phyloP scores from a whole-genome alignment of 345 rosid genomes.

The Laguncularia racemosa region DNA sequence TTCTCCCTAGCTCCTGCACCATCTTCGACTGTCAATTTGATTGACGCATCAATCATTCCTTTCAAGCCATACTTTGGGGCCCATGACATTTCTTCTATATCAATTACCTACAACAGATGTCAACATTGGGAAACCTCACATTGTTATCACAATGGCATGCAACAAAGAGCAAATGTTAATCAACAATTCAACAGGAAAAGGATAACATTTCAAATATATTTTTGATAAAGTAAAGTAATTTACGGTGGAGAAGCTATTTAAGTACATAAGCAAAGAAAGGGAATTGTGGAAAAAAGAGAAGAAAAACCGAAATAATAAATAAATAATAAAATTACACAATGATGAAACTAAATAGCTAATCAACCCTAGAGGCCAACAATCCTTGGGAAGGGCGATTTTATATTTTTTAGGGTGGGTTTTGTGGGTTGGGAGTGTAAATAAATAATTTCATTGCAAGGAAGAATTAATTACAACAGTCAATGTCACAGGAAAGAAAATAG shows the following conservation, averaged over 20 bases:
- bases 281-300: neutral
- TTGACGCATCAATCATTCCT: slow-evolving; percentile 94
- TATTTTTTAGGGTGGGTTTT: too few relatives aligned
- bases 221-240: neutral
- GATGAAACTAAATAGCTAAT: too few relatives aligned
- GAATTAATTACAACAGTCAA: too few relatives aligned
- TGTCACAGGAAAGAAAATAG: too few relatives aligned
- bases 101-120: slow-evolving; percentile 52
- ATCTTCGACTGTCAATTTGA: slow-evolving; percentile 51
- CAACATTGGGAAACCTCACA: neutral
- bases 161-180: neutral
- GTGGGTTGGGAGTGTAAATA: too few relatives aligned
- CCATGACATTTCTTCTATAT: slow-evolving; percentile 99
- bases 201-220: neutral
- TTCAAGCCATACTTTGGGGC: slow-evolving; percentile 95
- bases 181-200: neutral
- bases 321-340: too few relatives aligned
- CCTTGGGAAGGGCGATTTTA: too few relatives aligned
- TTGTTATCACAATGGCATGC: neutral
- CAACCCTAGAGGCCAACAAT: too few relatives aligned
- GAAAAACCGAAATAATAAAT: neutral
- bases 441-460: too few relatives aligned
- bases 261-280: too few relatives aligned
- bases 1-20: slow-evolving; percentile 37
- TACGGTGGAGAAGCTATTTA: neutral